A percentile compares a stretch with the other conserved stretches of the same genome.
Evolutionary conservation across 2,329 filamentous ascomycete genomes (phyloP).

Genomic region (Sporothrix protearum): DNA sequence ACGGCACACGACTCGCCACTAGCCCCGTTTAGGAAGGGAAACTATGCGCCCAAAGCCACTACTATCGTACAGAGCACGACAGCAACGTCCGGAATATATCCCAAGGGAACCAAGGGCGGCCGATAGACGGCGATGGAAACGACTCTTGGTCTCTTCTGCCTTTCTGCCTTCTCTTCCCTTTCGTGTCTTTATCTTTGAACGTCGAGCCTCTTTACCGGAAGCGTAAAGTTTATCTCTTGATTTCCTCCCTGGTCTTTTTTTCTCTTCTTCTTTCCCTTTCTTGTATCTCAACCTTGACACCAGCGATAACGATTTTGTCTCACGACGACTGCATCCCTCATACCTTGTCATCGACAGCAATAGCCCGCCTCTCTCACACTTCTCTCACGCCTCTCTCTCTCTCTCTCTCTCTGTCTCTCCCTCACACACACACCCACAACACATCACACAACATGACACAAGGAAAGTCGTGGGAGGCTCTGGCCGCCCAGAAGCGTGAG

Average conservation of each 20-base stretch:
- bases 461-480: slow-evolving; percentile 39
- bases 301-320: background rate
- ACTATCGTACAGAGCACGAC: no score
- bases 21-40: slow-evolving; percentile 23
- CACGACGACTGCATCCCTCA: background rate
- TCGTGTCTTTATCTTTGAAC: slow-evolving; percentile 14
- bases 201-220: background rate
- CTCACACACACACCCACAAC: background rate
- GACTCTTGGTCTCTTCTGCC: background rate
- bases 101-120: background rate
- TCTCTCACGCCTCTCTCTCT: background rate
- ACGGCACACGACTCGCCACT: slow-evolving; percentile 10
- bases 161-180: background rate
- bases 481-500: slow-evolving; percentile 44
- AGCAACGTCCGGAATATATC: background rate
- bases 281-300: background rate
- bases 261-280: background rate
- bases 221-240: background rate
- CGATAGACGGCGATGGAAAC: background rate
- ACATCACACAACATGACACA: slow-evolving; percentile 8
- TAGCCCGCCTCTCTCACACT: no score
- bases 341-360: background rate
- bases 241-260: background rate
- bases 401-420: no score
- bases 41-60: slow-evolving; percentile 3